A percentile compares a stretch with the other conserved stretches of the same genome.
These are phyloP conservation scores for Pseudevernia furfuracea DNA, from an alignment of 495 filamentous ascomycete genomes.

Conservation along the genomic window DNA sequence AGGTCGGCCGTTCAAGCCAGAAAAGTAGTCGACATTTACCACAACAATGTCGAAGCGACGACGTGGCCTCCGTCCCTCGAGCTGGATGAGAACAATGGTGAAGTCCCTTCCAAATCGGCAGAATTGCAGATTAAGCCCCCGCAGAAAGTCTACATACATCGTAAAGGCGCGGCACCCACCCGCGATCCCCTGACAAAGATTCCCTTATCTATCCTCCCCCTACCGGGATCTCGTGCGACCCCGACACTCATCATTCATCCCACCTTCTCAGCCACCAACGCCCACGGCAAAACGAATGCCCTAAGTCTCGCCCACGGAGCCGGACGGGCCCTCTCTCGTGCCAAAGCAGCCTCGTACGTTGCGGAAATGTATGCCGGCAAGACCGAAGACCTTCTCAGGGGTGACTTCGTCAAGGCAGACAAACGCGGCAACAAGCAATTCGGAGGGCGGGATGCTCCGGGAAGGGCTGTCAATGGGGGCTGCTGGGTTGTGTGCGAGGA, in stretches of 20 bases:
- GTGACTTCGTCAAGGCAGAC: constrained; percentile 23
- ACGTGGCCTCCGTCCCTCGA: constrained; percentile 28
- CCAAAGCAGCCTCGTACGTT: constrained; percentile 26
- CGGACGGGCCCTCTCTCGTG: constrained; percentile 31
- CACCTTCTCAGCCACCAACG: constrained; percentile 22
- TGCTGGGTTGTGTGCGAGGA: constrained; percentile 37
- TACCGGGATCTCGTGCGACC: constrained; percentile 34
- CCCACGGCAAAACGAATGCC: constrained; percentile 27
- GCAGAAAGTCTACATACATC: constrained; percentile 31
- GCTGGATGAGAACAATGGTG: background rate
- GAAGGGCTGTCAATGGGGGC: constrained; percentile 24
- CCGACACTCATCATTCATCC: constrained; percentile 34
- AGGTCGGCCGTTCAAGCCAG: constrained; percentile 25
- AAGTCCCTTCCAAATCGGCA: background rate
- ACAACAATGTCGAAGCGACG: constrained; percentile 32
- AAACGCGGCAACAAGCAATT: constrained; percentile 21
- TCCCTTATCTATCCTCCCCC: constrained; percentile 29
- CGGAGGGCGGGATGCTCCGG: constrained; percentile 9
- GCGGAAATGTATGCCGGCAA: constrained; percentile 22
- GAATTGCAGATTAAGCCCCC: background rate
- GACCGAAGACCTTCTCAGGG: constrained; percentile 18
- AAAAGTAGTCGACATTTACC: constrained; percentile 34
- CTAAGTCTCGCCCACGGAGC: constrained; percentile 35
- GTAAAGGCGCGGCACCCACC: constrained; percentile 36
- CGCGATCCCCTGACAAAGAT: constrained; percentile 16